These are phyloP conservation scores for Cystobasidiopsis lactophilus DNA, from an alignment of 768 basidiomycete species.

Conservation along the genomic window DNA sequence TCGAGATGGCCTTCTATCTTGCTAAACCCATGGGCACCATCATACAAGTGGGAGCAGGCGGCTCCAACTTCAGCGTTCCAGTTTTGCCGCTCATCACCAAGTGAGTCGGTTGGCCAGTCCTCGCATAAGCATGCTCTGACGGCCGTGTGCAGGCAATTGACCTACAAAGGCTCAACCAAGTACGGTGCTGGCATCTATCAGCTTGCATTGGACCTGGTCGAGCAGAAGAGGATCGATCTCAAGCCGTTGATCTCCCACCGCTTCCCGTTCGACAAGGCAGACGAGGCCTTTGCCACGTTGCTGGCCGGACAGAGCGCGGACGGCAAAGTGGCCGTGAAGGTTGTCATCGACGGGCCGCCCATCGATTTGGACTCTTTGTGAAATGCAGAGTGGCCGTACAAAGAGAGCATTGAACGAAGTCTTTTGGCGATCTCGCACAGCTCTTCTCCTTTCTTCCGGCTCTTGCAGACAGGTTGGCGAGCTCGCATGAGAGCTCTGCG, in stretches of 20 bases:
- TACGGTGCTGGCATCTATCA: conserved; percentile 53
- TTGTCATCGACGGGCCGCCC: conserved; percentile 3
- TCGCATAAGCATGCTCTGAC: too few relatives aligned
- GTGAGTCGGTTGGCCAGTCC: too few relatives aligned
- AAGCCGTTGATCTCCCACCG: conserved; percentile 61
- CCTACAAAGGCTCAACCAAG: conserved; percentile 35
- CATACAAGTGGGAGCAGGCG: conserved; percentile 6
- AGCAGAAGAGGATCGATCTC: conserved; percentile 60
- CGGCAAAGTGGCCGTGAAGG: conserved; percentile 68
- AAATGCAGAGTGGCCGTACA: too few relatives aligned
- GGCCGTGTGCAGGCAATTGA: conserved; percentile 57
- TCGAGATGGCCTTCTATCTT: conserved; percentile 8
- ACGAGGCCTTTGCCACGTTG: conserved; percentile 60
- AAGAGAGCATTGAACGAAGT: too few relatives aligned
- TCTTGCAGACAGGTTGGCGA: too few relatives aligned
- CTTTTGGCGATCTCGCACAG: too few relatives aligned
- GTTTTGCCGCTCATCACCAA: neutral
- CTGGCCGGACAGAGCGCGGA: conserved; percentile 58
- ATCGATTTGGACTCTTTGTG: too few relatives aligned
- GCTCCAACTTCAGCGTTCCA: conserved; percentile 2
- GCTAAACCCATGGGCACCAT: neutral
- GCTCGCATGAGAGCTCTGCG: too few relatives aligned
- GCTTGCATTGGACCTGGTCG: conserved; percentile 60
- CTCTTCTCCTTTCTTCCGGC: too few relatives aligned
- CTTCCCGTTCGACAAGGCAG: conserved; percentile 53